Percentiles rank a stretch among this genome's conserved stretches.
phyloP scores from a whole-genome alignment of 306 rosid genomes.

The Corylus americana region DNA sequence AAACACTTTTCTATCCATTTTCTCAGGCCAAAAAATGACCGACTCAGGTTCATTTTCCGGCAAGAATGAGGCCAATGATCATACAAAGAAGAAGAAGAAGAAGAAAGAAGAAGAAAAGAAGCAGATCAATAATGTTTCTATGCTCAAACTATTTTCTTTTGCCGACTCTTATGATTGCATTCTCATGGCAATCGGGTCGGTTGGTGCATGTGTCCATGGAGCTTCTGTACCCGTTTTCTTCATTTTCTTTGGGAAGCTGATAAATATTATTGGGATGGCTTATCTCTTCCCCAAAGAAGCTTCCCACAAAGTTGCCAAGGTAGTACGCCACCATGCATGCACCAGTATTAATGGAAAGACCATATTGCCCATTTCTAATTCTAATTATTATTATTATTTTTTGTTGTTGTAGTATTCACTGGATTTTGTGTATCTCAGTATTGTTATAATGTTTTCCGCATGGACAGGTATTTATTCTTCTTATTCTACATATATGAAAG shows the following conservation, averaged over 20 bases:
- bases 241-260: slow-evolving; percentile 84
- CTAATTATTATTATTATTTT: no score
- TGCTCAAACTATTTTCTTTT: slow-evolving; percentile 66
- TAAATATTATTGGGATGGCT: slow-evolving; percentile 86
- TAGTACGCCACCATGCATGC: slow-evolving; percentile 22
- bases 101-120: slow-evolving; percentile 27
- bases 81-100: slow-evolving; percentile 24
- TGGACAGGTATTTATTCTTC: slow-evolving; percentile 60
- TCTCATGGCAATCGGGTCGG: slow-evolving; percentile 68
- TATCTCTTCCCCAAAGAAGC: slow-evolving; percentile 88
- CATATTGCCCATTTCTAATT: no score
- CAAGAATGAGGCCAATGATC: not conserved
- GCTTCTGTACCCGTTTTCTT: slow-evolving; percentile 97
- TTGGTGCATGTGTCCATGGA: slow-evolving; percentile 88
- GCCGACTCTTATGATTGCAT: slow-evolving; percentile 78
- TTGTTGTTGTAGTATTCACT: slow-evolving; percentile 71
- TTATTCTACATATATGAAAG: slow-evolving; percentile 17
- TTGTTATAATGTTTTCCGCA: slow-evolving; percentile 84
- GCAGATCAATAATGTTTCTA: slow-evolving; percentile 52
- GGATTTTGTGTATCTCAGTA: slow-evolving; percentile 89
- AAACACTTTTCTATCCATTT: not conserved
- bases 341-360: not conserved
- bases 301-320: slow-evolving; percentile 93
- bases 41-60: slow-evolving; percentile 17
- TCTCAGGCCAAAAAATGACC: slow-evolving; percentile 10